These are phyloP conservation scores for Backusella macrospora DNA, from an alignment of 192 early-diverging fungal species.

Conservation along the genomic window DNA sequence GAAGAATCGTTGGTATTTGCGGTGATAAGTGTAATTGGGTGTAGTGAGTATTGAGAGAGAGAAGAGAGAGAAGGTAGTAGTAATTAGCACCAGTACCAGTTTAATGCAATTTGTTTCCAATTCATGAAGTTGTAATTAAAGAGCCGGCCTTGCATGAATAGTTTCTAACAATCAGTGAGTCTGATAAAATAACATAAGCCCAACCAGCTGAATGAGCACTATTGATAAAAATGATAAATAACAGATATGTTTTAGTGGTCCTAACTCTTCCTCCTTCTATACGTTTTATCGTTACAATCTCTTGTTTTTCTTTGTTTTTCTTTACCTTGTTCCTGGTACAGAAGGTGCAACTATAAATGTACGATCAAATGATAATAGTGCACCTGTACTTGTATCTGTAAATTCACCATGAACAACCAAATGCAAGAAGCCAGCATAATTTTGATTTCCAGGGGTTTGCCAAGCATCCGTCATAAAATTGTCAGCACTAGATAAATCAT, in stretches of 20 bases:
- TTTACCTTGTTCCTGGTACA: conserved; percentile 41
- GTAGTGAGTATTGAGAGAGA: neutral
- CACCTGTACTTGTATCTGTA: conserved; percentile 21
- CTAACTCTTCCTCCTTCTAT: neutral
- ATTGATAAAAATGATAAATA: neutral
- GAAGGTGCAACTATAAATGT: conserved; percentile 51
- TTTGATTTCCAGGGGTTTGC: conserved; percentile 41
- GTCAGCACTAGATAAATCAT: conserved; percentile 43
- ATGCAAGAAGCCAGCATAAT: conserved; percentile 24
- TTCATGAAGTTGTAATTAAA: neutral
- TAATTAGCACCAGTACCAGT: neutral
- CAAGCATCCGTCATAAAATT: conserved; percentile 53
- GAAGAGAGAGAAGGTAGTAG: neutral
- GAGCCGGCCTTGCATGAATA: conserved; percentile 19
- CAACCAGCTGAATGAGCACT: conserved; percentile 41
- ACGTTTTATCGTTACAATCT: neutral
- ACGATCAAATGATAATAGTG: conserved; percentile 47
- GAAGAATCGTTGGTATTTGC: neutral
- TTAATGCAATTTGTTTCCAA: neutral
- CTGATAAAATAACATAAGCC: conserved; percentile 37
- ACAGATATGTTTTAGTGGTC: neutral
- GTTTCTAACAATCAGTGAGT: conserved; percentile 32
- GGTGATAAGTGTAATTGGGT: neutral
- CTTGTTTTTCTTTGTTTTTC: neutral
- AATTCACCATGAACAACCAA: conserved; percentile 40